These are phyloP conservation scores for Penicillium waksmanii DNA, from an alignment of 495 filamentous ascomycete species.

Conservation along the genomic window DNA sequence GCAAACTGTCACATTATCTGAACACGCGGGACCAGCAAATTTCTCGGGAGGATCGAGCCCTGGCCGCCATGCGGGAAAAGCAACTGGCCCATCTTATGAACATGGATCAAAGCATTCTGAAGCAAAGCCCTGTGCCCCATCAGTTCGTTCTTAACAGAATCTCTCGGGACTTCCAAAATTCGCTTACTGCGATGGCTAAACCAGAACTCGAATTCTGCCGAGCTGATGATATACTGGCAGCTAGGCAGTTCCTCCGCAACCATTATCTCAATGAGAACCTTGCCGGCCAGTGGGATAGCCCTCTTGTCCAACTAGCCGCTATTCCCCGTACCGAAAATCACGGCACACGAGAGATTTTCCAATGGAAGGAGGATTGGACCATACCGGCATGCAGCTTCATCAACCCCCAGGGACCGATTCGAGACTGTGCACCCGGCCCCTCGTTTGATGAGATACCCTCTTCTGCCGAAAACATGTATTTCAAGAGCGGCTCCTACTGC, in stretches of 20 bases:
- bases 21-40: slow-evolving; percentile 29
- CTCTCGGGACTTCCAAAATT: slow-evolving; percentile 7
- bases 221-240: slow-evolving; percentile 29
- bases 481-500: neutral
- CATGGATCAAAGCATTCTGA: slow-evolving; percentile 34
- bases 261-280: slow-evolving; percentile 28
- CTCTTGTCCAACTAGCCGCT: slow-evolving; percentile 9
- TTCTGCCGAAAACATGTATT: neutral
- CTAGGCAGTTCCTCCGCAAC: slow-evolving; percentile 33
- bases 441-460: neutral
- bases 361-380: slow-evolving; percentile 20
- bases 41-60: slow-evolving; percentile 28
- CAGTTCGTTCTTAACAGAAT: slow-evolving; percentile 25
- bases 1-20: slow-evolving; percentile 19
- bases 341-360: slow-evolving; percentile 12
- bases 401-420: neutral
- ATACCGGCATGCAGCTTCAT: neutral
- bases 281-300: slow-evolving; percentile 39
- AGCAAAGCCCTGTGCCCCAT: slow-evolving; percentile 18
- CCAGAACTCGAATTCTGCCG: slow-evolving; percentile 34
- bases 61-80: slow-evolving; percentile 36
- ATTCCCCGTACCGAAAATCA: neutral
- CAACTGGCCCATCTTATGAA: slow-evolving; percentile 34
- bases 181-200: slow-evolving; percentile 8
- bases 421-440: neutral